Base-by-base conservation (phyloP, 306 rosid genomes). In the Inga oerstediana region DNA sequence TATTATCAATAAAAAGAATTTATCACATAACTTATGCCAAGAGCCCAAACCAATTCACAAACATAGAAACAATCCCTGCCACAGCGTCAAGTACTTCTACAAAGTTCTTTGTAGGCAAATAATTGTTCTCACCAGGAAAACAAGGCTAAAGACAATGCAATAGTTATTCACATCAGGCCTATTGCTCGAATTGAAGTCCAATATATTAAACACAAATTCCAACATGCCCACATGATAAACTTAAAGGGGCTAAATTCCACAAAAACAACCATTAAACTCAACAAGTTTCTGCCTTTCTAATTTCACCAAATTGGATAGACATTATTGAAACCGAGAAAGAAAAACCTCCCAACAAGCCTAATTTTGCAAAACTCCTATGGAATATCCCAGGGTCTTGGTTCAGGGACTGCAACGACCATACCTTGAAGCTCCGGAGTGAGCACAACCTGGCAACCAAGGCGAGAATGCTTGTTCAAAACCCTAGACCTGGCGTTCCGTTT, bases 341-440 rank as follows among this genome's bases (percentile, higher is more conserved):
- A 22, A 41, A 41, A 9, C 3, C 3, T 17, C 32, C 7, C 52
- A 41, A 39, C 17, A 59, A 24, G 16, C 4, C 45, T 2, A 32
- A 44, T 11, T 3, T 30, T 1, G 54, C 16, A 2, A 32, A 32
- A 10, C 30, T 11, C 15, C 85, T 95, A 96, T 14, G 93, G 91
- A 59, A 82, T 94, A 69, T 97, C 99, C 98, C 99, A 97, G 30
- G 99, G 97, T 69, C 83, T 97, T 46, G 98, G 88, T 85, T 97
- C 97, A 37, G 99, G 93, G 22, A 97, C 88, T 0, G 97, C 98
- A 4, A 94, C 95, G 52, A 97, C 95, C 99, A 97, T 97, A 90
- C 99, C 99, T 92, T 97, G 91, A 46, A 92, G 98, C 6, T 88
- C 88, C 8, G 62, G 91, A n/a, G 88, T 85, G 49, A 96, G 97